Percentiles rank a stretch among this genome's conserved stretches.
phyloP scores from a whole-genome alignment of 139 green algal species.

The Mesotaenium endlicherianum region DNA sequence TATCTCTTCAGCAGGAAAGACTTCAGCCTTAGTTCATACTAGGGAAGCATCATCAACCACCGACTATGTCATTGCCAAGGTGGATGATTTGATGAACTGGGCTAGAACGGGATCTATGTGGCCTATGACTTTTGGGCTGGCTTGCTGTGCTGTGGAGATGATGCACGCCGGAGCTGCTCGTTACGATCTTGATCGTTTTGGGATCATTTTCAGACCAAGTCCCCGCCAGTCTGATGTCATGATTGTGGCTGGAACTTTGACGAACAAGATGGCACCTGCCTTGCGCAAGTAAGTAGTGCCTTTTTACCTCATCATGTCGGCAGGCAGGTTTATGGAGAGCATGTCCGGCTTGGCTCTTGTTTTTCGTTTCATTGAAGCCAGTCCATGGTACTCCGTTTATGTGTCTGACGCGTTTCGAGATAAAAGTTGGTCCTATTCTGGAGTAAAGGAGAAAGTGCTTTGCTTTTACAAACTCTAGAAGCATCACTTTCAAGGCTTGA shows the following conservation, averaged over 20 bases:
- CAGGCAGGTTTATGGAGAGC: too few relatives aligned
- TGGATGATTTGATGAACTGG: slow-evolving; percentile 87
- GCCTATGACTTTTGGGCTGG: slow-evolving; percentile 96
- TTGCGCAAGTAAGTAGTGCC: slow-evolving; percentile 79
- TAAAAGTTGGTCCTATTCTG: too few relatives aligned
- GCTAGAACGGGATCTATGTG: slow-evolving; percentile 82
- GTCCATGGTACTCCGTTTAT: too few relatives aligned
- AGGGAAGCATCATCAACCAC: background rate
- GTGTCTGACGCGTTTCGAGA: too few relatives aligned
- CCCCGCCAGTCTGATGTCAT: slow-evolving; percentile 92
- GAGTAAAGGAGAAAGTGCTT: too few relatives aligned
- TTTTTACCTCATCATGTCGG: too few relatives aligned
- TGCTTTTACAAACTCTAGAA: too few relatives aligned
- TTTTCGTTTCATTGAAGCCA: background rate
- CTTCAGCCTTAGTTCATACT: too few relatives aligned
- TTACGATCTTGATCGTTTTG: slow-evolving; percentile 87
- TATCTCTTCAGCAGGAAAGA: too few relatives aligned
- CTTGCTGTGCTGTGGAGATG: slow-evolving; percentile 97
- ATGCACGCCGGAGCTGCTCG: slow-evolving; percentile 79
- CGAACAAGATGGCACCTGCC: slow-evolving; percentile 97
- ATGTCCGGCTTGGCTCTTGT: too few relatives aligned
- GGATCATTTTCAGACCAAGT: slow-evolving; percentile 94
- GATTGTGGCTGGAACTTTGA: slow-evolving; percentile 95
- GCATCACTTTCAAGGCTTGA: too few relatives aligned
- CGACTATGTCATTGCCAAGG: slow-evolving; percentile 61